A percentile compares a stretch with the other conserved stretches of the same genome.
Conservation (phyloP, 225 moss, liverwort and hornwort species). For the Anthoceros angustus region DNA sequence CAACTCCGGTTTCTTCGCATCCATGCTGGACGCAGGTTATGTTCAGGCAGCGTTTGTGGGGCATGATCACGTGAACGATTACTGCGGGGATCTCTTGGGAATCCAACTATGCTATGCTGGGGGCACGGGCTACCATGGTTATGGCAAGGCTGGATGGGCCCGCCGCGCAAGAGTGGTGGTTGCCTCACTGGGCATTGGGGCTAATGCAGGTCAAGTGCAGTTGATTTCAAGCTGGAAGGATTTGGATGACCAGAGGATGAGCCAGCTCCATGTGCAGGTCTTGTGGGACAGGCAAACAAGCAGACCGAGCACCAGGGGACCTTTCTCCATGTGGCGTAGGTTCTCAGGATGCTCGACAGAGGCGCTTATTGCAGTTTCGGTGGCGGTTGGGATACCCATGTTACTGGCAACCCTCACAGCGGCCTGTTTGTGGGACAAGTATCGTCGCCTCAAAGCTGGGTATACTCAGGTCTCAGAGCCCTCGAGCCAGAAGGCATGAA, state of each 20-base stretch:
- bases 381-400: not conserved
- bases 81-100: constrained; percentile 75
- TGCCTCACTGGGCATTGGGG: constrained; percentile 43
- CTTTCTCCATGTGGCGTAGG: not conserved
- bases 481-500: not conserved
- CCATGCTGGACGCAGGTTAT: constrained; percentile 63
- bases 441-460: not conserved
- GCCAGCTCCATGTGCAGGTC: constrained; percentile 41
- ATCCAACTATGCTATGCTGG: constrained; percentile 82
- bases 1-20: constrained; percentile 83
- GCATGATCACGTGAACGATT: constrained; percentile 95
- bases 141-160: constrained; percentile 81
- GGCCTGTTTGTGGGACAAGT: not conserved
- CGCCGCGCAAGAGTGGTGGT: constrained; percentile 68
- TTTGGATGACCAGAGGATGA: constrained; percentile 44
- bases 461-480: not conserved
- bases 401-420: not conserved
- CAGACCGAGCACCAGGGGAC: not conserved
- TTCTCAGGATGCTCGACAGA: not conserved
- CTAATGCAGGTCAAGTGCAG: constrained; percentile 20
- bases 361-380: not conserved
- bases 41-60: constrained; percentile 90
- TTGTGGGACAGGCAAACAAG: constrained; percentile 16
- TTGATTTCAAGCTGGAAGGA: constrained; percentile 81
- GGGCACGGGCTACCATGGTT: constrained; percentile 86